Percentiles rank a stretch among this genome's conserved stretches.
Evolutionary conservation across 2,329 filamentous ascomycete genomes (phyloP).

Genomic region (Fusarium metavorans): DNA sequence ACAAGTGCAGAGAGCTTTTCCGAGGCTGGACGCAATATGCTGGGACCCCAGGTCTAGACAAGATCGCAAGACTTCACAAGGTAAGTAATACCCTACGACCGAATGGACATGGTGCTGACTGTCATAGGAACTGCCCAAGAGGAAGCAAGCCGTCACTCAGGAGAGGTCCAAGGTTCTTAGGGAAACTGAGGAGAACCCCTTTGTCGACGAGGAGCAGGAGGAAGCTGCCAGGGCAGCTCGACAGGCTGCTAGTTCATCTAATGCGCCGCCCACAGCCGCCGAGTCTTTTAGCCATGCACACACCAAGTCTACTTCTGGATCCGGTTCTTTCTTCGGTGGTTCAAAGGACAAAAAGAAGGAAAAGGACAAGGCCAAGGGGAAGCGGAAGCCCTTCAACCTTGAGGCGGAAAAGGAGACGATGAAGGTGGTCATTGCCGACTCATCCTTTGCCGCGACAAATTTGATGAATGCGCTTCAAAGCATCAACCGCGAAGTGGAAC

Average conservation of each 20-base stretch:
- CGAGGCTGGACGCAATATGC: conserved; percentile 91
- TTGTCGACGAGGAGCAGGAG: conserved; percentile 74
- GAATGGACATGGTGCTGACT: conserved; percentile 10
- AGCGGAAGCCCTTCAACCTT: conserved; percentile 79
- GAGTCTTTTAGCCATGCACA: conserved; percentile 34
- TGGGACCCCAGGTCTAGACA: conserved; percentile 81
- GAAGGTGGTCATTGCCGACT: conserved; percentile 87
- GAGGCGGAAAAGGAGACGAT: conserved; percentile 90
- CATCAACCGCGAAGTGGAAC: conserved; percentile 89
- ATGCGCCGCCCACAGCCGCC: conserved; percentile 20
- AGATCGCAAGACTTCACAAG: conserved; percentile 82
- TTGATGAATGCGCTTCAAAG: conserved; percentile 87
- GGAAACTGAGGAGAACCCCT: conserved; percentile 82
- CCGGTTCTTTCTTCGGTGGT: conserved; percentile 55
- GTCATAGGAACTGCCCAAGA: conserved; percentile 69
- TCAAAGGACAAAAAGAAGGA: conserved; percentile 67
- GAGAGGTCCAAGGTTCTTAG: conserved; percentile 85
- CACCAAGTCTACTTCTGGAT: conserved; percentile 52
- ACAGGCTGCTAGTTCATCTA: conserved; percentile 37
- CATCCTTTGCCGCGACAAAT: conserved; percentile 91
- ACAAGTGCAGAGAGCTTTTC: conserved; percentile 90
- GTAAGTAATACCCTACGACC: conserved; percentile 48
- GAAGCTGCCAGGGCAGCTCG: conserved; percentile 48
- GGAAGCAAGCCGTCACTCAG: conserved; percentile 79
- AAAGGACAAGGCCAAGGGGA: conserved; percentile 68